These are phyloP conservation scores for Ceratobasidium sp. DNA, from an alignment of 1,284 basidiomycete species.

Conservation along the genomic window DNA sequence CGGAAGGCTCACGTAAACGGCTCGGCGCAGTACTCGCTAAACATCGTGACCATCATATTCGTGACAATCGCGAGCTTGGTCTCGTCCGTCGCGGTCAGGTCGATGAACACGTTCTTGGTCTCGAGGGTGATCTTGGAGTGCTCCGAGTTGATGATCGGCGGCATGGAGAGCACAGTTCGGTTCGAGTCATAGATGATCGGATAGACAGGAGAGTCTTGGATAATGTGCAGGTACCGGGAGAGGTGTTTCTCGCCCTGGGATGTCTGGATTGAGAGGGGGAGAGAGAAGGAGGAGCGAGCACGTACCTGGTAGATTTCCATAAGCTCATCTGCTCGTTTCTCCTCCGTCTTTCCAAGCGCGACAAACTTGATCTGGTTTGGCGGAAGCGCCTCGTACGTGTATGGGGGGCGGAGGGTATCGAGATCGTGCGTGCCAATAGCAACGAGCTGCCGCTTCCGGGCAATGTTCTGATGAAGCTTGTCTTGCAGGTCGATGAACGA, in stretches of 20 bases:
- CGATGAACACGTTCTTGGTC: slow-evolving; percentile 96
- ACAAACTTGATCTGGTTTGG: slow-evolving; percentile 93
- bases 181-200: slow-evolving; percentile 96
- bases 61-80: slow-evolving; percentile 97
- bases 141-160: slow-evolving; percentile 98
- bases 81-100: slow-evolving; percentile 97
- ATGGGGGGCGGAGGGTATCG: slow-evolving; percentile 88
- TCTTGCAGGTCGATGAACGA: slow-evolving; percentile 99
- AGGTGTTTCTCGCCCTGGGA: slow-evolving; percentile 92
- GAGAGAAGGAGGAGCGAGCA: slow-evolving; percentile 25
- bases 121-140: slow-evolving; percentile 97
- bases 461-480: slow-evolving; percentile 97
- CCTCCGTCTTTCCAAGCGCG: slow-evolving; percentile 83
- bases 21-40: slow-evolving; percentile 94
- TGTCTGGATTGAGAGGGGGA: background rate
- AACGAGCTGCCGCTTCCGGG: slow-evolving; percentile 90
- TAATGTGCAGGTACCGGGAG: slow-evolving; percentile 90
- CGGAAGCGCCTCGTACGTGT: slow-evolving; percentile 90
- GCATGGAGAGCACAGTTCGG: slow-evolving; percentile 93
- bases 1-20: slow-evolving; percentile 82
- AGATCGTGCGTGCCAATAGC: slow-evolving; percentile 98
- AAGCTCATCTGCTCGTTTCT: slow-evolving; percentile 84
- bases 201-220: slow-evolving; percentile 95
- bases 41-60: slow-evolving; percentile 96
- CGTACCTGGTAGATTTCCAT: slow-evolving; percentile 92